Evolutionary conservation across 2,329 filamentous ascomycete species (phyloP).

Genomic region (Pyricularia sp.): DNA sequence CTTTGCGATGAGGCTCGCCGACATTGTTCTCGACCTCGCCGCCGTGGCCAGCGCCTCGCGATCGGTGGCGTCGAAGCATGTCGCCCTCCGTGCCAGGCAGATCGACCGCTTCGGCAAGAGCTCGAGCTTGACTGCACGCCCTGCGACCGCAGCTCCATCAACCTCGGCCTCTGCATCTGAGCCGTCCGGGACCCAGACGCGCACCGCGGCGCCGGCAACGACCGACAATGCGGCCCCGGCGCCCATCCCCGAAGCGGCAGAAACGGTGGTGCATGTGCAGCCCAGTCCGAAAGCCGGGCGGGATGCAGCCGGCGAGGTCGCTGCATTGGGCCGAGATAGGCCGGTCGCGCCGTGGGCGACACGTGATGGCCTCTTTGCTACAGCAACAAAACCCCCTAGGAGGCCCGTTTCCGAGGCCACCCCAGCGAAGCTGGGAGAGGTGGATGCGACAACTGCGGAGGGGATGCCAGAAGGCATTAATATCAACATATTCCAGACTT

Average conservation of each 20-base stretch:
- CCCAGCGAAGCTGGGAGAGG: conserved; percentile 3
- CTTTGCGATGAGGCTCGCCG: conserved; percentile 43
- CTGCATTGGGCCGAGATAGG: background rate
- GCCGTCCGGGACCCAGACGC: background rate
- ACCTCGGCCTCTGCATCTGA: background rate
- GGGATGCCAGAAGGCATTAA: conserved; percentile 27
- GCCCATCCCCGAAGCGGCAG: background rate
- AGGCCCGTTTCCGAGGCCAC: background rate
- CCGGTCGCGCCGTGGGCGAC: background rate
- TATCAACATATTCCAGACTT: conserved; percentile 35
- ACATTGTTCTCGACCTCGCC: conserved; percentile 54
- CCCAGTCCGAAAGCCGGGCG: background rate
- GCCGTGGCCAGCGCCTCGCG: conserved; percentile 58
- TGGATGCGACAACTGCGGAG: conserved; percentile 17
- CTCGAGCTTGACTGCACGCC: conserved; percentile 28
- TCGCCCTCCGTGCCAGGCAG: conserved; percentile 42
- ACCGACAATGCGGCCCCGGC: background rate
- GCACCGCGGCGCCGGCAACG: background rate
- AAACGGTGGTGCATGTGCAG: background rate
- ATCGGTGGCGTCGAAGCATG: conserved; percentile 50
- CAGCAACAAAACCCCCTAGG: background rate
- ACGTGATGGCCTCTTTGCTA: background rate
- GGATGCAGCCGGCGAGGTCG: background rate
- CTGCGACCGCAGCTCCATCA: conserved; percentile 5
- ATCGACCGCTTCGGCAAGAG: conserved; percentile 35